Percentiles rank a stretch among this genome's conserved stretches.
Conservation (phyloP, 1,284 basidiomycete species). For the Ceratobasidium sp. region DNA sequence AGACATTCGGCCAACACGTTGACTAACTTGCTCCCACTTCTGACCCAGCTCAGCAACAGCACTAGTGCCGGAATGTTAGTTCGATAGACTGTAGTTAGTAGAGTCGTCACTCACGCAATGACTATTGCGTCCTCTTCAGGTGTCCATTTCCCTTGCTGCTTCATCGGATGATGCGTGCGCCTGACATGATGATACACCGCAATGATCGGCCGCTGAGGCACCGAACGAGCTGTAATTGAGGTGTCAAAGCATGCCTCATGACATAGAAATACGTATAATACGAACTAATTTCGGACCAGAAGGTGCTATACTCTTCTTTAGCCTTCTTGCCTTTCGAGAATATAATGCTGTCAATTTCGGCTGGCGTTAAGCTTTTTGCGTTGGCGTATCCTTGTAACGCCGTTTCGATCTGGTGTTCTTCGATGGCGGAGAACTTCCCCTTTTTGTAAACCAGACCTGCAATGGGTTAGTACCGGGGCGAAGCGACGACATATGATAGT, state of each 20-base stretch:
- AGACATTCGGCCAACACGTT: constrained; percentile 76
- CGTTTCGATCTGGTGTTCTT: constrained; percentile 72
- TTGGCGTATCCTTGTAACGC: constrained; percentile 75
- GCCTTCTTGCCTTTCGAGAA: constrained; percentile 73
- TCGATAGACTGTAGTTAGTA: too few relatives aligned
- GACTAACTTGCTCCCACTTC: constrained; percentile 81
- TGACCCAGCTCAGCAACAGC: constrained; percentile 78
- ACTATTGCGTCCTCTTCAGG: constrained; percentile 75
- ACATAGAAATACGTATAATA: constrained; percentile 46
- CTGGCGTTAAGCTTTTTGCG: constrained; percentile 59
- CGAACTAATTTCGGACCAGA: constrained; percentile 84
- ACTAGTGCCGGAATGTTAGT: constrained; percentile 56
- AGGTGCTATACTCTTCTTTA: constrained; percentile 66
- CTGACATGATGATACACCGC: constrained; percentile 86
- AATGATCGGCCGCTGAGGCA: constrained; percentile 80
- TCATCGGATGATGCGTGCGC: constrained; percentile 74
- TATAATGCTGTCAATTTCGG: constrained; percentile 64
- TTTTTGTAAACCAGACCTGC: constrained; percentile 84
- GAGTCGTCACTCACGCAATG: constrained; percentile 63
- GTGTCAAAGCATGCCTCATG: constrained; percentile 39
- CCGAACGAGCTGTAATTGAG: constrained; percentile 66
- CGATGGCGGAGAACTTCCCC: constrained; percentile 83
- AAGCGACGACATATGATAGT: constrained; percentile 26
- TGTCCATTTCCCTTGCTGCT: constrained; percentile 78
- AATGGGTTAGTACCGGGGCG: constrained; percentile 35